A percentile compares a stretch with the other conserved stretches of the same genome.
These are phyloP conservation scores for Talinum fruticosum DNA, from an alignment of 148 eudicot species.

Conservation along the genomic window DNA sequence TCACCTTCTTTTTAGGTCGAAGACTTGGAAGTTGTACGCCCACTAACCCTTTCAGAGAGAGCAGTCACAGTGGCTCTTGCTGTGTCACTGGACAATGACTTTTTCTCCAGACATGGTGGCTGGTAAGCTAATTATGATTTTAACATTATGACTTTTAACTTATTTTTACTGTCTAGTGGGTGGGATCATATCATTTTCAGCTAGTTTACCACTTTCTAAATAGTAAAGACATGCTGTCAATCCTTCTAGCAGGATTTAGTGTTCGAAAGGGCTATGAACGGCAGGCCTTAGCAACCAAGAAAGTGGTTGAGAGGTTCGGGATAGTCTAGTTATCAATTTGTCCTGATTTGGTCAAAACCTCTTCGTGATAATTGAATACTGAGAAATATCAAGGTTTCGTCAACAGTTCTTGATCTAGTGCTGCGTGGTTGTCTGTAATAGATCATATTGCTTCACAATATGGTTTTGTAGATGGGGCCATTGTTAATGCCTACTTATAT, in stretches of 20 bases:
- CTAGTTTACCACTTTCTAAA: background rate
- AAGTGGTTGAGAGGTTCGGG: background rate
- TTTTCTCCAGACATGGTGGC: conserved; percentile 92
- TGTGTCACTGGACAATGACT: conserved; percentile 88
- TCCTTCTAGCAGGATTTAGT: background rate
- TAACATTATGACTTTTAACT: conserved; percentile 5
- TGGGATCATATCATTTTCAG: no score
- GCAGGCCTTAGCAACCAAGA: background rate
- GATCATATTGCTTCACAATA: background rate
- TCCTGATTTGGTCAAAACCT: background rate
- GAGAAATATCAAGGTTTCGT: background rate
- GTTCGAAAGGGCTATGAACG: background rate
- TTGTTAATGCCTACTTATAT: conserved; percentile 1
- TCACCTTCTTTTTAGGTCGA: conserved; percentile 46
- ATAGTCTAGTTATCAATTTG: background rate
- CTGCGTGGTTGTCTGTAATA: background rate
- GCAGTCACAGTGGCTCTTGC: conserved; percentile 95
- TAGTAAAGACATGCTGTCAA: background rate
- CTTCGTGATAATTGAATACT: background rate
- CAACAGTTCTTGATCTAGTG: background rate
- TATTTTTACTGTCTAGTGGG: background rate
- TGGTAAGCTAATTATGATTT: conserved; percentile 47
- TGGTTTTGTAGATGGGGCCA: background rate
- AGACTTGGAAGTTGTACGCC: conserved; percentile 73
- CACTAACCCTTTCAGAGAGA: conserved; percentile 85